A percentile compares a stretch with the other conserved stretches of the same genome.
phyloP scores from a whole-genome alignment of 1,284 basidiomycete species.

The Somion occarium region DNA sequence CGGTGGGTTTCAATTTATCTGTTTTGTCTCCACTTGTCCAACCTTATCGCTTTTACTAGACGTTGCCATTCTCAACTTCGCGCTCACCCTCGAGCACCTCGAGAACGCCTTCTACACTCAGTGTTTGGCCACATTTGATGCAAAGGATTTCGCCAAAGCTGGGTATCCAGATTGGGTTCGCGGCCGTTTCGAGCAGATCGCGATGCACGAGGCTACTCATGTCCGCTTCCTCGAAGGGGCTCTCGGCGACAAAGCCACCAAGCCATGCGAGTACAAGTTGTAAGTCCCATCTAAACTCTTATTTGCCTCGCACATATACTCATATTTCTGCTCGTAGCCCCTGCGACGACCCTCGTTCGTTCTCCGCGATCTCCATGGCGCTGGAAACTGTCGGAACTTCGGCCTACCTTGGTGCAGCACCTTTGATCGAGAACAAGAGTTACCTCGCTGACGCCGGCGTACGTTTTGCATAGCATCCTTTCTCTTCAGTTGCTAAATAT shows the following conservation, averaged over 20 bases:
- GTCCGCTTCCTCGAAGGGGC: slow-evolving; percentile 38
- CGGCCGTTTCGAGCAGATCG: slow-evolving; percentile 49
- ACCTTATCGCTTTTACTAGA: slow-evolving; percentile 21
- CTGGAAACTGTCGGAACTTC: slow-evolving; percentile 54
- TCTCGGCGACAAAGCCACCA: slow-evolving; percentile 47
- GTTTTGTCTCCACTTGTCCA: background rate
- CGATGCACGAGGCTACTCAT: slow-evolving; percentile 48
- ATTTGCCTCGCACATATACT: too few species aligned
- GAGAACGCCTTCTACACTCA: slow-evolving; percentile 57
- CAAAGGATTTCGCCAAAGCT: slow-evolving; percentile 46
- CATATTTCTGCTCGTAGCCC: slow-evolving; percentile 35
- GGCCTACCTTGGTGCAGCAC: slow-evolving; percentile 52
- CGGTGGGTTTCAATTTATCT: background rate
- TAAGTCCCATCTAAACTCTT: slow-evolving; percentile 23
- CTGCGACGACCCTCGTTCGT: slow-evolving; percentile 40
- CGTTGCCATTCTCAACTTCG: slow-evolving; percentile 46
- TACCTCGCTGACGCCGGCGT: slow-evolving; percentile 30
- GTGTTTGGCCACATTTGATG: slow-evolving; percentile 28
- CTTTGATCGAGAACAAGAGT: slow-evolving; percentile 35
- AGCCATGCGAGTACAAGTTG: slow-evolving; percentile 60
- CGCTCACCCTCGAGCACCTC: slow-evolving; percentile 66
- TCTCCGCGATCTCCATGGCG: slow-evolving; percentile 46
- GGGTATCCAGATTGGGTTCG: slow-evolving; percentile 49
- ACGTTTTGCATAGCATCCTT: slow-evolving; percentile 7
- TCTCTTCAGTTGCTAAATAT: background rate